Conservation (phyloP, 2,329 filamentous ascomycete species). For the Lachnum nothofagi region DNA sequence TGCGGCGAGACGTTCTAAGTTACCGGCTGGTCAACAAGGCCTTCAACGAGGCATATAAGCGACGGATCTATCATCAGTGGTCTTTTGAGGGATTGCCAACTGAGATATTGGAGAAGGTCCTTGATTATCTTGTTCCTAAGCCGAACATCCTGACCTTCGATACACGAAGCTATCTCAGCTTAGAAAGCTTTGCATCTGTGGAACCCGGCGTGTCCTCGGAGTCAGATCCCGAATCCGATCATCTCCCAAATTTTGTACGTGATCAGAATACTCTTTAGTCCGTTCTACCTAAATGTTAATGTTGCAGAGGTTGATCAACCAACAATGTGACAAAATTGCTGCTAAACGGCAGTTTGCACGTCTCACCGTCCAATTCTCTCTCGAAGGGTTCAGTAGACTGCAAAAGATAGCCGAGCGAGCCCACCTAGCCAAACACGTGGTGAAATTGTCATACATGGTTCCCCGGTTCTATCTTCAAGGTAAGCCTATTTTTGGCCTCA, state of each 20-base stretch:
- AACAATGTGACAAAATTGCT: conserved; percentile 2
- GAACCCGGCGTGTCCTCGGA: neutral
- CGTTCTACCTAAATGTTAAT: neutral
- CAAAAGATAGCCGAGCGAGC: conserved; percentile 44
- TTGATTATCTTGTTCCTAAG: conserved; percentile 3
- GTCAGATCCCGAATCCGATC: neutral
- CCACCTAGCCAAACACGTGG: conserved; percentile 49
- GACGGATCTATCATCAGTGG: neutral
- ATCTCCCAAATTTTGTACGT: conserved; percentile 3
- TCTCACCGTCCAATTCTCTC: conserved; percentile 37
- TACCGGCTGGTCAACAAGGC: neutral
- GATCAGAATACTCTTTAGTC: neutral
- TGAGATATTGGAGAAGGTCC: conserved; percentile 1
- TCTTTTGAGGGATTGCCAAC: neutral
- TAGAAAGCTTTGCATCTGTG: conserved; percentile 7
- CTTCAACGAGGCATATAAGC: neutral
- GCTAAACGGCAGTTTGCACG: conserved; percentile 26
- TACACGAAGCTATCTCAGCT: conserved; percentile 9
- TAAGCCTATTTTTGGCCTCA: conserved; percentile 21
- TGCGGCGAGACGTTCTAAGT: neutral
- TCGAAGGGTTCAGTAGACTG: conserved; percentile 43
- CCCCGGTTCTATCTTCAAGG: conserved; percentile 54
- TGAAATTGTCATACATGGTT: conserved; percentile 57
- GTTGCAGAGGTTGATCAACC: conserved; percentile 3
- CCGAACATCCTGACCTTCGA: conserved; percentile 3